phyloP scores from a whole-genome alignment of 768 basidiomycete species.

The Auricularia heimuer region DNA sequence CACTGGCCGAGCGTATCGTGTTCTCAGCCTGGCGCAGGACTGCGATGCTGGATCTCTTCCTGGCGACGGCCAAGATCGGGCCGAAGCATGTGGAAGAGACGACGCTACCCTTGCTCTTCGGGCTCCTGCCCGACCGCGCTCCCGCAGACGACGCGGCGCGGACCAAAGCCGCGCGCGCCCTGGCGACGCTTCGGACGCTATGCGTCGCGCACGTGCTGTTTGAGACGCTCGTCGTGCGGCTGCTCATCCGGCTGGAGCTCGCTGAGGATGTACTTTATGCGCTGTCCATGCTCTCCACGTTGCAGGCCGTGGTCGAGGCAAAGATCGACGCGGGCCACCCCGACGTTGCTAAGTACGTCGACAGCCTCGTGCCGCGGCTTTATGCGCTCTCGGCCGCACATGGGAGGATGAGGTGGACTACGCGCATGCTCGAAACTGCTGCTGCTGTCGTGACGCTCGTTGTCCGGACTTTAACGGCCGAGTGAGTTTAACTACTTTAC shows the following conservation, averaged over 20 bases:
- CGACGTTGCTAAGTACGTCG: slow-evolving; percentile 75
- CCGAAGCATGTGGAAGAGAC: slow-evolving; percentile 59
- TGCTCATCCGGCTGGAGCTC: slow-evolving; percentile 67
- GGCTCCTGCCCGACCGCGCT: slow-evolving; percentile 65
- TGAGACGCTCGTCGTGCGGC: slow-evolving; percentile 67
- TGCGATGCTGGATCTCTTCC: slow-evolving; percentile 51
- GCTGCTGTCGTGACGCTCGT: slow-evolving; percentile 60
- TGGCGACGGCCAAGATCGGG: slow-evolving; percentile 45
- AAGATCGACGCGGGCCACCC: slow-evolving; percentile 44
- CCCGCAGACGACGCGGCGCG: slow-evolving; percentile 41
- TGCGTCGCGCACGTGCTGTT: slow-evolving; percentile 73
- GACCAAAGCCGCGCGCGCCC: slow-evolving; percentile 53
- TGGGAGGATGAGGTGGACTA: slow-evolving; percentile 25
- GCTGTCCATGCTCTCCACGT: slow-evolving; percentile 66
- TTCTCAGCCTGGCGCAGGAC: slow-evolving; percentile 30
- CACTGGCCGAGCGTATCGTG: neutral
- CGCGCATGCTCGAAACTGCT: slow-evolving; percentile 48
- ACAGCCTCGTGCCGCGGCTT: slow-evolving; percentile 61
- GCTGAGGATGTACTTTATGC: slow-evolving; percentile 73
- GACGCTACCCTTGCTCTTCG: slow-evolving; percentile 75
- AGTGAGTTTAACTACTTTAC: slow-evolving; percentile 40
- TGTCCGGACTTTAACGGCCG: slow-evolving; percentile 46
- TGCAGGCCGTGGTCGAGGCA: slow-evolving; percentile 47
- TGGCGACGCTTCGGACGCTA: slow-evolving; percentile 59
- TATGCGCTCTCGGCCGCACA: slow-evolving; percentile 30